Base-by-base conservation (phyloP, 2,329 filamentous ascomycete genomes). In the Sporothrix schenckii region DNA sequence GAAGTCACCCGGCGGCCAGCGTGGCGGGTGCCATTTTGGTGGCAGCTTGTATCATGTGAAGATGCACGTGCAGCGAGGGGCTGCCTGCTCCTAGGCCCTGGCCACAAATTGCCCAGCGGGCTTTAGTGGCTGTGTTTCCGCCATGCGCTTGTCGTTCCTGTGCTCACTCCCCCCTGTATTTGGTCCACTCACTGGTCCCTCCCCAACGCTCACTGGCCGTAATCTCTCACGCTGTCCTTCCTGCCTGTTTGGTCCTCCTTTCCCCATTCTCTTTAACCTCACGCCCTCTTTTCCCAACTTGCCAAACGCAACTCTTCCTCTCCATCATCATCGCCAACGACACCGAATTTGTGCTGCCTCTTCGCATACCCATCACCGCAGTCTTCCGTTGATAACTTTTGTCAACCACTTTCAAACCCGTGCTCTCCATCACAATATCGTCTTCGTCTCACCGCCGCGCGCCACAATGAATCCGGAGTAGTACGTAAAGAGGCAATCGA, bases 391-490 rank as follows among this genome's bases (percentile, higher is more conserved):
- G 24, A 58, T 58, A 24, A 11, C 54, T 21, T 63, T 50, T 65
- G 30, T 11, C 19, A 50, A n/a, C 16, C 39, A 10, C 61, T 7
- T 21, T 50, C 47, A 44, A 65, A 16, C 39, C 24, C 39, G 14
- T 19, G 14, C 21, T 30, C 60, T 19, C 30, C 19, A 54, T 27
- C 44, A 14, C 49, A 16, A 63, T 14, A 2, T 47, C 27, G n/a
- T 63, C 58, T 44, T 52, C 49, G 41, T 49, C 66, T 73, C 72
- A 72, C 73, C 73, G 71, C 71, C 49, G 74, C 72, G 78, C 79
- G 78, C 79, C 86, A 92, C 77, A 80, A 95, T 95, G 92, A 95
- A 95, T 87, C 92, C 92, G 80, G 92, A 95, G 92, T 95, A 87
- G 92, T 95, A 89, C 72, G 76, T 74, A 74, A 68, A n/a, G 34